Evolutionary conservation across 2,329 filamentous ascomycete genomes (phyloP).

Genomic region (Fusarium sterilihyphosum): DNA sequence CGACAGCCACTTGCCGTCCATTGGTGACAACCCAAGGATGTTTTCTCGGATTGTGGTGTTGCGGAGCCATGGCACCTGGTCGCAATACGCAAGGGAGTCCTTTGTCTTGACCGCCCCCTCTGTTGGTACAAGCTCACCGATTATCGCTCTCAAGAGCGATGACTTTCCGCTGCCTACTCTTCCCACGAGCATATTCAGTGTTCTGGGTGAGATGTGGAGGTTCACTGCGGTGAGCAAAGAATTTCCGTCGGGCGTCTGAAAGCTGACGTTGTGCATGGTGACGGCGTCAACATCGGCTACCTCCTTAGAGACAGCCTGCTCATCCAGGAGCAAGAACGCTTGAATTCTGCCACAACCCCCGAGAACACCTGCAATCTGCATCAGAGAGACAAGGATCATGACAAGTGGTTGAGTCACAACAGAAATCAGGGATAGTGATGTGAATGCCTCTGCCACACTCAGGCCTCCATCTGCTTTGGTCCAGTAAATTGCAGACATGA

Average conservation of each 20-base stretch:
- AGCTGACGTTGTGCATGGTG: conserved; percentile 13
- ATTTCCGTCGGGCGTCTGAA: conserved; percentile 24
- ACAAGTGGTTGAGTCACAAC: conserved; percentile 48
- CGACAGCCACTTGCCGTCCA: conserved; percentile 44
- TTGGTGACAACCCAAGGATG: conserved; percentile 47
- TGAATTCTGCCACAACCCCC: conserved; percentile 49
- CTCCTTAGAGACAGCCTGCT: conserved; percentile 3
- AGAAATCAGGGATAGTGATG: conserved; percentile 49
- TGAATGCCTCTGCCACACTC: conserved; percentile 49
- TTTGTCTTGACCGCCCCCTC: conserved; percentile 43
- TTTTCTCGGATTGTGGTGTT: conserved; percentile 53
- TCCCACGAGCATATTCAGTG: conserved; percentile 52
- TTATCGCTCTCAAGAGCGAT: conserved; percentile 50
- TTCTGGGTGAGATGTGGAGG: conserved; percentile 29
- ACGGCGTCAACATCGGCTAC: background rate
- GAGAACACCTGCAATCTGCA: conserved; percentile 47
- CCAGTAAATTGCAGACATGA: conserved; percentile 49
- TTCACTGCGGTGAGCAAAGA: conserved; percentile 41
- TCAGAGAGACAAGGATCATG: conserved; percentile 47
- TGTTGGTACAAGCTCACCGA: conserved; percentile 48
- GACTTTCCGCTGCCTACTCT: conserved; percentile 58
- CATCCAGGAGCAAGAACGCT: conserved; percentile 44
- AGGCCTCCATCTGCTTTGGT: conserved; percentile 43
- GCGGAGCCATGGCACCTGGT: conserved; percentile 56
- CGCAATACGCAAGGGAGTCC: conserved; percentile 52